A percentile compares a stretch with the other conserved stretches of the same genome.
phyloP scores from a whole-genome alignment of 768 basidiomycete species.

The Tylopilus sp. region DNA sequence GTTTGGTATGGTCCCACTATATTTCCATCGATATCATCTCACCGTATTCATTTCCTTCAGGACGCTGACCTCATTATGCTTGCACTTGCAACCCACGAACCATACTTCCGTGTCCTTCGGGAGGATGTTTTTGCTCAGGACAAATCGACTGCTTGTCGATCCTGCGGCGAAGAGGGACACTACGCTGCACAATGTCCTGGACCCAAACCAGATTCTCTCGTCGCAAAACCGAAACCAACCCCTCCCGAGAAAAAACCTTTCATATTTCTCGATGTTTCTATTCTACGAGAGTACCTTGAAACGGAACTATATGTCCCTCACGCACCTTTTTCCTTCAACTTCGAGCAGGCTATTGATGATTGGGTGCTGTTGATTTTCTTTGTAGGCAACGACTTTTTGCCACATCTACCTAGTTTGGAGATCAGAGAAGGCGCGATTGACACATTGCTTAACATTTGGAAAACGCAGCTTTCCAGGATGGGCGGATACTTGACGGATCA shows the following conservation, averaged over 20 bases:
- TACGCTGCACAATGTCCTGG: constrained; percentile 94
- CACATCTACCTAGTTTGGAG: constrained; percentile 96
- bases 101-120: constrained; percentile 94
- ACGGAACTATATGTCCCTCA: constrained; percentile 86
- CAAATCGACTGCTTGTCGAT: constrained; percentile 76
- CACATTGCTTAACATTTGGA: constrained; percentile 95
- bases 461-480: constrained; percentile 88
- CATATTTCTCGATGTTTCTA: constrained; percentile 97
- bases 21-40: not conserved
- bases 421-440: constrained; percentile 99
- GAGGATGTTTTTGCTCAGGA: constrained; percentile 96
- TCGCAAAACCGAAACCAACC: constrained; percentile 39
- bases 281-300: constrained; percentile 96
- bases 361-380: constrained; percentile 99
- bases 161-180: constrained; percentile 94
- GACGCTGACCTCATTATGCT: constrained; percentile 99
- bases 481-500: constrained; percentile 96
- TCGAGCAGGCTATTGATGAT: constrained; percentile 98
- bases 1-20: constrained; percentile 57
- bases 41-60: constrained; percentile 37
- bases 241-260: constrained; percentile 81
- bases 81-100: constrained; percentile 95
- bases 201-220: constrained; percentile 58
- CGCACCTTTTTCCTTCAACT: constrained; percentile 78
- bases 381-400: constrained; percentile 97